These are phyloP conservation scores for Herpetospermum pedunculosum DNA, from an alignment of 306 rosid species.

Conservation along the genomic window DNA sequence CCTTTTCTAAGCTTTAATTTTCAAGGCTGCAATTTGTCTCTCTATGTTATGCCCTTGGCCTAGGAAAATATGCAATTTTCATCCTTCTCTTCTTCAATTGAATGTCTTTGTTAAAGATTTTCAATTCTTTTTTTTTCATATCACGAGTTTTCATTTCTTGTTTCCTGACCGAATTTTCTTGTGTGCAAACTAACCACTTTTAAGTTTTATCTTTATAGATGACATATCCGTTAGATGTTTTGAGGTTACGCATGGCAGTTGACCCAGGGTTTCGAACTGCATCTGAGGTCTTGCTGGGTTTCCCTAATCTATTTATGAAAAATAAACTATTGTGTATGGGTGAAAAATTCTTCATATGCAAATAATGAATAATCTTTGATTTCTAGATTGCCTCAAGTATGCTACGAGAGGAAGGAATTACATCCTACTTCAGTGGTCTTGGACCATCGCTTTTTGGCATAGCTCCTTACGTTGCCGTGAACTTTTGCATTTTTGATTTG, in stretches of 20 bases:
- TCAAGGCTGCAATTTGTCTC: neutral
- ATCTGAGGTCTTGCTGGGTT: slow-evolving; percentile 53
- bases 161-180: neutral
- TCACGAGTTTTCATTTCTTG: neutral
- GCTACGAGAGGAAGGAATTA: slow-evolving; percentile 80
- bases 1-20: neutral
- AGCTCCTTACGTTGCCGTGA: slow-evolving; percentile 88
- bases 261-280: slow-evolving; percentile 80
- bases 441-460: slow-evolving; percentile 78
- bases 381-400: slow-evolving; percentile 68
- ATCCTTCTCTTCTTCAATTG: neutral
- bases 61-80: neutral
- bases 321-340: neutral
- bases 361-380: slow-evolving; percentile 13
- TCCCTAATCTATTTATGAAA: neutral
- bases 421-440: slow-evolving; percentile 68
- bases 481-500: slow-evolving; percentile 89
- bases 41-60: neutral
- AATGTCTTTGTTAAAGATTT: neutral
- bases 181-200: neutral
- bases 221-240: slow-evolving; percentile 86
- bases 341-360: neutral
- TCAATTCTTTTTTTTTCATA: neutral
- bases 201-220: slow-evolving; percentile 28
- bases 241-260: slow-evolving; percentile 83